Conservation (phyloP, 1,284 basidiomycete genomes). For the Caloboletus inedulis region DNA sequence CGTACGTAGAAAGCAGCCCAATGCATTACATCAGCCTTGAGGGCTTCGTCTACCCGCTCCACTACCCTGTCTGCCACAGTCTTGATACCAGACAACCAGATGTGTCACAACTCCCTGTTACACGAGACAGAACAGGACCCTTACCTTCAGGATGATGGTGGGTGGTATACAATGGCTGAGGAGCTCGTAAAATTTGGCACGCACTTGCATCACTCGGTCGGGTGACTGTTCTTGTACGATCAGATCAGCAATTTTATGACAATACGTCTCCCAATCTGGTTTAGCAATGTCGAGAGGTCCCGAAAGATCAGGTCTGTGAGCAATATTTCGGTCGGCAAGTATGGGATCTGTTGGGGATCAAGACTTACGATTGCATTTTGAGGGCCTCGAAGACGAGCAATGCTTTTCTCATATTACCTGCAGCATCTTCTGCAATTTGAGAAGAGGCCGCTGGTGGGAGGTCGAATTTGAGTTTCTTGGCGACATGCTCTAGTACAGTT, state of each 20-base stretch:
- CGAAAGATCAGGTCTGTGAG: conserved; percentile 63
- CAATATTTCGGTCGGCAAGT: background rate
- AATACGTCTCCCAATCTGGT: conserved; percentile 99
- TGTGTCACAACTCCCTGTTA: background rate
- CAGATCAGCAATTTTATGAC: conserved; percentile 88
- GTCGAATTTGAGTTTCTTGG: conserved; percentile 78
- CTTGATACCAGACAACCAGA: conserved; percentile 40
- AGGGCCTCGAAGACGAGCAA: conserved; percentile 93
- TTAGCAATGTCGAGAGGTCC: conserved; percentile 81
- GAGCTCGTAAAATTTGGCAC: conserved; percentile 93
- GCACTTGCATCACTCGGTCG: conserved; percentile 85
- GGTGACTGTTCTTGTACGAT: conserved; percentile 95
- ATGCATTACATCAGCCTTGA: conserved; percentile 91
- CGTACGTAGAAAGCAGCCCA: conserved; percentile 96
- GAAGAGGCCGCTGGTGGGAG: conserved; percentile 73
- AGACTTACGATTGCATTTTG: conserved; percentile 85
- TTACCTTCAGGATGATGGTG: conserved; percentile 83
- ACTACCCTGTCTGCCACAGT: conserved; percentile 87
- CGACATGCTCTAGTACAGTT: conserved; percentile 76
- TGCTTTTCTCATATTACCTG: conserved; percentile 94
- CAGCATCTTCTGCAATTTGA: conserved; percentile 77
- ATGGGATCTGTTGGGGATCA: conserved; percentile 1
- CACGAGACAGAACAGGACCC: conserved; percentile 10
- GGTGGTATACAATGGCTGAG: conserved; percentile 98
- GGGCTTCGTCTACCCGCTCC: conserved; percentile 70